Conservation (phyloP, 2,329 filamentous ascomycete genomes). For the Aspergillus flavus region DNA sequence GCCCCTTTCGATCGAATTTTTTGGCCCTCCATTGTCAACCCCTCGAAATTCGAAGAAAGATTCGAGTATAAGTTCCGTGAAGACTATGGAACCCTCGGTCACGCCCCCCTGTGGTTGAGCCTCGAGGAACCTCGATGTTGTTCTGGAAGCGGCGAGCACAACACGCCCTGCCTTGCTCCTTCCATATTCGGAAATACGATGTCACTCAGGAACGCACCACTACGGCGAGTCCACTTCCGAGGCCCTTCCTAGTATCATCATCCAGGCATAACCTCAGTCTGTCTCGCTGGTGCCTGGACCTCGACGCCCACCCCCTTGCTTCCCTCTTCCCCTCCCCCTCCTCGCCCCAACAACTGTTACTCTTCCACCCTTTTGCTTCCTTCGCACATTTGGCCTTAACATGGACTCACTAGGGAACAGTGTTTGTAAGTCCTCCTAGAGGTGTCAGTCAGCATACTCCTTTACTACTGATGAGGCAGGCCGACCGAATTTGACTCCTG, state of each 20-base stretch:
- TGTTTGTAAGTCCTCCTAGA: background rate
- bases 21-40: background rate
- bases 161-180: background rate
- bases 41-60: background rate
- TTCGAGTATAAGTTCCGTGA: background rate
- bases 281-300: background rate
- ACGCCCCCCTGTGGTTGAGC: background rate
- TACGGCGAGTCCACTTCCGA: background rate
- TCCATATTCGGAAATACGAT: background rate
- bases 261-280: background rate
- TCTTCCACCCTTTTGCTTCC: background rate
- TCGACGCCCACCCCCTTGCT: background rate
- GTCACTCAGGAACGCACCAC: background rate
- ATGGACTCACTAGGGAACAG: background rate
- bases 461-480: conserved; percentile 3
- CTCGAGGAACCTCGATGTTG: background rate
- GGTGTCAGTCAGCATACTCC: background rate
- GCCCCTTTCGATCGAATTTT: background rate
- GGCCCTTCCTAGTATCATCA: background rate
- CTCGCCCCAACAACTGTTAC: background rate
- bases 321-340: background rate
- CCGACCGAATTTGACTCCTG: background rate
- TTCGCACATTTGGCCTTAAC: background rate
- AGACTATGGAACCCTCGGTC: background rate
- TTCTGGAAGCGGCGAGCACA: background rate